Conservation (phyloP, 352 stramenopile species). For the Pythium aphanidermatum region DNA sequence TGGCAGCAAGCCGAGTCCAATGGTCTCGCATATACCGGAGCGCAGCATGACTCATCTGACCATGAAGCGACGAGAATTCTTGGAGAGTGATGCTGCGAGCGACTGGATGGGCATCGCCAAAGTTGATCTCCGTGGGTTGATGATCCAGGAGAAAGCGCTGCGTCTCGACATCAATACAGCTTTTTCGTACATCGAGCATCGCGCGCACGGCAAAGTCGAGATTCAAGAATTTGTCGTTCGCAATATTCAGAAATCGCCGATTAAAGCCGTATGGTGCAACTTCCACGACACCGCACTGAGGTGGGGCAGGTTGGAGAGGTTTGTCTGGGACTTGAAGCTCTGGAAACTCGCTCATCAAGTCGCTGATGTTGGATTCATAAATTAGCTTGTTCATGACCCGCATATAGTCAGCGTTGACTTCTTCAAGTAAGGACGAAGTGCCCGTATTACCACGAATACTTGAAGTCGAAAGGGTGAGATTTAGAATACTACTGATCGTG, state of each 20-base stretch:
- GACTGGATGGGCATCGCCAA: constrained; percentile 36
- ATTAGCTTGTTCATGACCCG: constrained; percentile 93
- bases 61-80: constrained; percentile 65
- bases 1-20: constrained; percentile 65
- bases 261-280: constrained; percentile 66
- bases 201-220: constrained; percentile 62
- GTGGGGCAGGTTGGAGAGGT: constrained; percentile 18
- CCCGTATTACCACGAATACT: constrained; percentile 39
- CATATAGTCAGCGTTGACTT: constrained; percentile 91
- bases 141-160: constrained; percentile 66
- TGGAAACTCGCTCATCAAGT: constrained; percentile 50
- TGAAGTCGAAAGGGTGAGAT: constrained; percentile 52
- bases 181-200: constrained; percentile 63
- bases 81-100: constrained; percentile 65
- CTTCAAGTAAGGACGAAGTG: constrained; percentile 71
- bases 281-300: constrained; percentile 43
- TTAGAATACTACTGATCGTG: constrained; percentile 70
- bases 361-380: constrained; percentile 69
- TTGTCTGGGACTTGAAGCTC: constrained; percentile 39
- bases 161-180: constrained; percentile 52
- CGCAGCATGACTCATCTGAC: constrained; percentile 61
- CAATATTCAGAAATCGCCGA: constrained; percentile 47
- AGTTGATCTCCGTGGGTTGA: constrained; percentile 57
- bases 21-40: constrained; percentile 74
- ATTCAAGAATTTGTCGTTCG: constrained; percentile 66